These are phyloP conservation scores for Phialophora chinensis DNA, from an alignment of 2,329 filamentous ascomycete genomes.

Conservation along the genomic window DNA sequence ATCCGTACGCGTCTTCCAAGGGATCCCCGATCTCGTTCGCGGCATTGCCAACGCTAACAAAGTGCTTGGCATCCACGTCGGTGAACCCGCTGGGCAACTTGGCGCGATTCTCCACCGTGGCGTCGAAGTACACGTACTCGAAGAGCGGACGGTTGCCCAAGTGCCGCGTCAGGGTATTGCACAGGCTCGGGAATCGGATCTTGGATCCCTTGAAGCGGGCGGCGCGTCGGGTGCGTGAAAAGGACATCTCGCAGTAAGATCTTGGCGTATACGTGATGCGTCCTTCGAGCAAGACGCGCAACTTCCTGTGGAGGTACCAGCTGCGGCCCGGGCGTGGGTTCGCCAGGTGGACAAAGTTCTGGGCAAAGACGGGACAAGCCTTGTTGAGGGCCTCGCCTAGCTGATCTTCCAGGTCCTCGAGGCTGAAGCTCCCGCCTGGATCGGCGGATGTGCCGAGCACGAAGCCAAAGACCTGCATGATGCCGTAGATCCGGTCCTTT, in stretches of 20 bases:
- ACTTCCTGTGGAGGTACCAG: not conserved
- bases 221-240: not conserved
- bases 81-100: not conserved
- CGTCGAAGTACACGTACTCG: not conserved
- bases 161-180: not conserved
- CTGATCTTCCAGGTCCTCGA: slow-evolving; percentile 3
- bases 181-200: not conserved
- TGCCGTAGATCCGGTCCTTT: not conserved
- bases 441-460: not conserved
- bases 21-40: not conserved
- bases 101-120: not conserved
- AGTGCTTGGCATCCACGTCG: not conserved
- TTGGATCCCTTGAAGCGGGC: not conserved
- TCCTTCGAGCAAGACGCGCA: not conserved
- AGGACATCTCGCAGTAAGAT: not conserved
- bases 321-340: not conserved
- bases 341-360: not conserved
- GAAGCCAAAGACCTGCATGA: not conserved
- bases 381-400: not conserved
- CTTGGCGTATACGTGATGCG: not conserved
- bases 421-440: not conserved
- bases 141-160: not conserved
- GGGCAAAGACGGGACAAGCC: not conserved
- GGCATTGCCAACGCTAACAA: not conserved
- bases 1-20: not conserved